These are phyloP conservation scores for Trypanosoma lewisi DNA, from an alignment of 208 protist genomes.

Conservation along the genomic window DNA sequence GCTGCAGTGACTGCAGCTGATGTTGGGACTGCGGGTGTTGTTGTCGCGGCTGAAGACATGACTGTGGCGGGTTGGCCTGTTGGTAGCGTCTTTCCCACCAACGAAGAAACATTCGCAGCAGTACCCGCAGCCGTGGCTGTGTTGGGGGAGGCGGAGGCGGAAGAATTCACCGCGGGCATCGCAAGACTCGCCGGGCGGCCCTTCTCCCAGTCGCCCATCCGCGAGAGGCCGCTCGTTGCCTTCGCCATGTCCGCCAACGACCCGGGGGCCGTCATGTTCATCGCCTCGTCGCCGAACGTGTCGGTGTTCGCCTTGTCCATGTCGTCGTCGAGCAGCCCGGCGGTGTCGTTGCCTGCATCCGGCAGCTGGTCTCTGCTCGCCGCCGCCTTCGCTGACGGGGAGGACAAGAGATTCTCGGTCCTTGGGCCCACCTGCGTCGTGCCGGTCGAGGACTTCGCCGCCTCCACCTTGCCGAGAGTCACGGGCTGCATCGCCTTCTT, in stretches of 20 bases:
- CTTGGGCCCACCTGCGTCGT: background rate
- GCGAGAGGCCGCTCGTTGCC: slow-evolving; percentile 38
- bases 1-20: background rate
- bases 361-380: background rate
- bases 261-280: slow-evolving; percentile 33
- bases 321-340: slow-evolving; percentile 44
- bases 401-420: background rate
- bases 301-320: slow-evolving; percentile 77
- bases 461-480: slow-evolving; percentile 1
- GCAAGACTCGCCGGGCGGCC: slow-evolving; percentile 25
- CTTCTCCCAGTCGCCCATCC: slow-evolving; percentile 52
- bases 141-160: background rate
- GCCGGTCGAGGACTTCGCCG: background rate
- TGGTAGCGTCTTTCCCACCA: background rate
- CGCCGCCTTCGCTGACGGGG: background rate
- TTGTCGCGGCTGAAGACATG: background rate
- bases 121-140: too few relatives aligned
- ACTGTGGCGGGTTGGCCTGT: background rate
- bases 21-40: slow-evolving; percentile 1
- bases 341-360: slow-evolving; percentile 25
- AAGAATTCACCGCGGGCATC: slow-evolving; percentile 1
- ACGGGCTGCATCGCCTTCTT: background rate
- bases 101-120: too few relatives aligned
- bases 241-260: slow-evolving; percentile 66
- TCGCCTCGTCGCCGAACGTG: slow-evolving; percentile 82